Evolutionary conservation across 257 asterid species (phyloP).

Genomic region (Paraleonurus japonicus): DNA sequence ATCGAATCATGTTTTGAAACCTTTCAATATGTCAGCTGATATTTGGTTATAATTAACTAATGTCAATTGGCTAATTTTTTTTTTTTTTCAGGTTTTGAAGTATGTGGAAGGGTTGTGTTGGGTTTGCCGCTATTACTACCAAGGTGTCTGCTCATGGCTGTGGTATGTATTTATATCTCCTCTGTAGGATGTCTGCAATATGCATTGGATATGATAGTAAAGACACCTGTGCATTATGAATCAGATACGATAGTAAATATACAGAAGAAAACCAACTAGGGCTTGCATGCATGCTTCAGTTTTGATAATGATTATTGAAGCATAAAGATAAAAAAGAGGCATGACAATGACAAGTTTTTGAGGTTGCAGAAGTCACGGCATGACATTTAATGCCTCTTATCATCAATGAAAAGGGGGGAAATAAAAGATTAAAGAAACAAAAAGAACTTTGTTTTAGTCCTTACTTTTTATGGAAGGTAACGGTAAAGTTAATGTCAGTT

Average conservation of each 20-base stretch:
- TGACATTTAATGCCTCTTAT: conserved; percentile 9
- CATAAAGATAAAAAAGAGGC: conserved; percentile 6
- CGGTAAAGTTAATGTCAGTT: conserved; percentile 14
- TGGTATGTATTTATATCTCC: conserved; percentile 57
- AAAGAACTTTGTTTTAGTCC: background rate
- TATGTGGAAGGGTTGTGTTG: conserved; percentile 96
- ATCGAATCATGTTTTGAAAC: conserved; percentile 7
- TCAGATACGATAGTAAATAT: conserved; percentile 5
- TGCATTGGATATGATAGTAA: conserved; percentile 7
- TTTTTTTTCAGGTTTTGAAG: conserved; percentile 69
- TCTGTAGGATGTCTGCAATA: background rate
- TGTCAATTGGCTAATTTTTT: background rate
- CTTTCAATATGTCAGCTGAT: background rate
- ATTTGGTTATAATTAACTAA: background rate
- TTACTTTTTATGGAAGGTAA: background rate
- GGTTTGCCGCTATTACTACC: conserved; percentile 97
- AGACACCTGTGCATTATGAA: background rate
- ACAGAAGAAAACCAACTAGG: conserved; percentile 8
- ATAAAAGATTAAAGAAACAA: background rate
- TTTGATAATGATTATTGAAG: conserved; percentile 9
- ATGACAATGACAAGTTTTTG: background rate
- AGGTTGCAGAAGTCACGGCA: conserved; percentile 14
- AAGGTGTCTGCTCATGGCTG: conserved; percentile 99
- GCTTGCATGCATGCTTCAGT: conserved; percentile 6
- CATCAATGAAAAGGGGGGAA: background rate